Evolutionary conservation across 768 basidiomycete genomes (phyloP), one percentile per base, ranked within the genome.

Genomic region (Coprinopsis cinerea): DNA sequence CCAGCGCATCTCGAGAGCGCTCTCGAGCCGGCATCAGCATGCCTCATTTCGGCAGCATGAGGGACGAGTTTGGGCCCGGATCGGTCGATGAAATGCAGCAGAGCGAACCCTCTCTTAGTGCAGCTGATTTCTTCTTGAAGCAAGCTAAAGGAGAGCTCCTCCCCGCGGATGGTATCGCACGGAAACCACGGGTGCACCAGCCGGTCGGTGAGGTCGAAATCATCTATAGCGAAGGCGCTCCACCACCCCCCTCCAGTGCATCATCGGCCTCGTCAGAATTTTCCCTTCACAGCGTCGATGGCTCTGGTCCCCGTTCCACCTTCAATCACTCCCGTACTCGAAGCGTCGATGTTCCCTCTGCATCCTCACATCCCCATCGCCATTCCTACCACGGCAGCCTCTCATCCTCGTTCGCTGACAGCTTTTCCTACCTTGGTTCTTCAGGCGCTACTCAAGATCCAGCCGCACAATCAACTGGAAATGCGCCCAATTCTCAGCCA

Each of bases 61-160:
- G 58, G 52, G 63, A 63, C 3, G 66, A 67, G 45, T 67, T 66
- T 45, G 62, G 57, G 10, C 57, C 60, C 10, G 58, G 58, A 13
- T 54, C 58, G 7, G 57, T 44, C 25, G 57, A 59, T 14, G 65
- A 60, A 26, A 52, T 57, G 34, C 62, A 57, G 32, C 49, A 59
- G 20, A 53, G 47, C 18, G 59, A 53, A 9, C 64, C 65, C 30
- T 57, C 60, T 48, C 53, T 78, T 58, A 77, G 72, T 44, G 80
- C 82, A n/a, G 78, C 81, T 30, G 83, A 85, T 28, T 77, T 85
- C 76, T 87, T 85, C 61, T 55, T 70, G 17, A 72, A 76, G 53
- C 83, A 84, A 62, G 81, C 83, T 34, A 60, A 77, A 45, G 79
- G 80, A 13, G 78, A 83, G 57, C 70, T 75, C 14, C 68, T 68